Conservation (phyloP, 164 flowering plant genomes). For the Tinospora cordifolia region DNA sequence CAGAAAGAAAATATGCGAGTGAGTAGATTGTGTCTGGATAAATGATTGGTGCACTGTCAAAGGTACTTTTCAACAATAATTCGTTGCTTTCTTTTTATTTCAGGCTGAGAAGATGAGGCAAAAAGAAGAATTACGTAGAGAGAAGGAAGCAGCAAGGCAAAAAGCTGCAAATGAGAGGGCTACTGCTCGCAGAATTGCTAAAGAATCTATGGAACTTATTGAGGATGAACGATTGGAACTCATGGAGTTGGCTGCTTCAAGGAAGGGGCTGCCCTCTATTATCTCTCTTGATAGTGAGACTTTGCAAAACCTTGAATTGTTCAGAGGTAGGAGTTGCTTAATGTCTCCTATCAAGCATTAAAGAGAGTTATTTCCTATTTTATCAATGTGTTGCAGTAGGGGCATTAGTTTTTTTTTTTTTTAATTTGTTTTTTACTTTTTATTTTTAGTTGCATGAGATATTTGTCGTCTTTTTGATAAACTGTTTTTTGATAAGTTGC, state of each 20-base stretch:
- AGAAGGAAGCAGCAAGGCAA: slow-evolving; percentile 69
- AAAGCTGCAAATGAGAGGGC: slow-evolving; percentile 89
- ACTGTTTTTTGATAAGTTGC: not conserved
- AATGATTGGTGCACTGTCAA: not conserved
- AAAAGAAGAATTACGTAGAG: slow-evolving; percentile 81
- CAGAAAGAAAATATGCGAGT: slow-evolving; percentile 73
- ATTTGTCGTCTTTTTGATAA: too few species aligned
- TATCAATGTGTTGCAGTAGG: not conserved
- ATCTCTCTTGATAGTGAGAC: slow-evolving; percentile 68
- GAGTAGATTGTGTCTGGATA: slow-evolving; percentile 16
- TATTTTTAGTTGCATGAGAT: not conserved
- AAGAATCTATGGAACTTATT: slow-evolving; percentile 83
- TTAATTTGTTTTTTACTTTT: too few species aligned
- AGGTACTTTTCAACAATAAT: not conserved
- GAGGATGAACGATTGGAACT: slow-evolving; percentile 93
- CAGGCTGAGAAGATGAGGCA: slow-evolving; percentile 85
- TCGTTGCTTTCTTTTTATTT: not conserved
- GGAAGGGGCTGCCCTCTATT: slow-evolving; percentile 62
- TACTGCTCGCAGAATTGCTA: slow-evolving; percentile 80
- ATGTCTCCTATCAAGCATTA: slow-evolving; percentile 1
- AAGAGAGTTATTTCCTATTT: not conserved
- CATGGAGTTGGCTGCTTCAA: slow-evolving; percentile 77
- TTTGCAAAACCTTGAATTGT: slow-evolving; percentile 57
- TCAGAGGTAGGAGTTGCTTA: slow-evolving; percentile 42
- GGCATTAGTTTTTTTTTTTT: not conserved